Evolutionary conservation across 2,329 filamentous ascomycete genomes (phyloP).

Genomic region (Aplosporella prunicola): DNA sequence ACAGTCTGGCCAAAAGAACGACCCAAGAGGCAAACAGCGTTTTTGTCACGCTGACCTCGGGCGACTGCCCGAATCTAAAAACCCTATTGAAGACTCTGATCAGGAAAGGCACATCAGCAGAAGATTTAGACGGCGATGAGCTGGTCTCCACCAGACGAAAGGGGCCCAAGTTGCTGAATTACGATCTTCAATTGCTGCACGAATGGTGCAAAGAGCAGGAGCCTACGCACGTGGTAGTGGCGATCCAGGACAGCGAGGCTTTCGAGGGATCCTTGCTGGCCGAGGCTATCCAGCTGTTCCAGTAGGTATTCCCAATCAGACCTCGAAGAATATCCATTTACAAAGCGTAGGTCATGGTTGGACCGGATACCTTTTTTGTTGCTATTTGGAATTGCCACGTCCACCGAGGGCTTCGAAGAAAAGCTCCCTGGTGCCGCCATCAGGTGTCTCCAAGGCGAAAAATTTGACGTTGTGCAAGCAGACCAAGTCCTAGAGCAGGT

Average conservation of each 20-base stretch:
- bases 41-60: slow-evolving; percentile 59
- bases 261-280: slow-evolving; percentile 66
- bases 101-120: slow-evolving; percentile 49
- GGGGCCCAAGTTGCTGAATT: slow-evolving; percentile 61
- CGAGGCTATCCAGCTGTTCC: slow-evolving; percentile 59
- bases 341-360: slow-evolving; percentile 52
- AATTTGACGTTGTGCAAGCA: slow-evolving; percentile 70
- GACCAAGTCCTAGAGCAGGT: slow-evolving; percentile 62
- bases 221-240: slow-evolving; percentile 55
- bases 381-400: slow-evolving; percentile 72
- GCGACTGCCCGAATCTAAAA: slow-evolving; percentile 65
- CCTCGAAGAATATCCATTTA: too few relatives aligned
- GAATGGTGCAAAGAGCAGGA: slow-evolving; percentile 47
- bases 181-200: slow-evolving; percentile 65
- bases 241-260: slow-evolving; percentile 73
- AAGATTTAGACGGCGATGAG: slow-evolving; percentile 46
- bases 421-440: slow-evolving; percentile 61
- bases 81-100: slow-evolving; percentile 64
- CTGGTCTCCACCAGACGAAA: slow-evolving; percentile 26
- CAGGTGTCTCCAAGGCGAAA: slow-evolving; percentile 56
- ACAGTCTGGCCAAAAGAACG: slow-evolving; percentile 27
- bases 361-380: slow-evolving; percentile 68
- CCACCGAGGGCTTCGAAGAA: slow-evolving; percentile 68
- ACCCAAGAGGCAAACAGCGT: slow-evolving; percentile 30
- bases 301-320: slow-evolving; percentile 37